Base-by-base conservation (phyloP, 495 filamentous ascomycete species). In the Trichoderma orchidacearum region DNA sequence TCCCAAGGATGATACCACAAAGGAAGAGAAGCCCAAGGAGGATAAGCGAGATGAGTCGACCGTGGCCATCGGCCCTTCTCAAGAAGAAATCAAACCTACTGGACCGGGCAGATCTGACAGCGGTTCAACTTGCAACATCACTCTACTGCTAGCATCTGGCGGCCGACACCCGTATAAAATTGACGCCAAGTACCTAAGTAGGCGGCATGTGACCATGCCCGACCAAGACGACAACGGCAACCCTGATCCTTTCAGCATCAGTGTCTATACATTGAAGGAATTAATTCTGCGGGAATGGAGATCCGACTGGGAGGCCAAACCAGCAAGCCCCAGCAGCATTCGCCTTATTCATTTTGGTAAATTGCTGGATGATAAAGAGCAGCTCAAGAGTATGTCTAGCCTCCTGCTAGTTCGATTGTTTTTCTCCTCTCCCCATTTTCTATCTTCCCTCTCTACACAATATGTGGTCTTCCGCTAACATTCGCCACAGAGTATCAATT, bases 221-320 rank as follows among this genome's bases (percentile, higher is more conserved):
- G 85, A 81, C 27, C 63, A 72, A 56, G 74, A 71, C 15, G 74
- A 74, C 56, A 63, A 66, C 25, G 77, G 78, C 31, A 70, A 60
- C 30, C 75, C 84, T 63, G 89, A 96, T 65, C 90, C 90, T 1
- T 88, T 87, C 63, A 84, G 83, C 63, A 89, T 95, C 70, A 93
- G 85, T 62, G 83, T 94, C 13, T 95, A 96, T 64, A 92, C 86
- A 7, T 66, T 96, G 54, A 96, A 96, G 69, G 90, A 96, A 65
- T 70, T 95, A 68, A 94, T 96, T 59, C 80, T 90, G 76, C 73
- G 87, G 62, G 90, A 94, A 62, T 96, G 90, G 90, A 77, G 87
- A 61, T 82, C 83, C 61, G 90, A 96, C 65, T 96, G 90, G 90
- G 90, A 95, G 64, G 72, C 82, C 17, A 82, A 85, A 61, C 90